Evolutionary conservation across 768 basidiomycete species (phyloP).

Genomic region (Suillus hirtellus): DNA sequence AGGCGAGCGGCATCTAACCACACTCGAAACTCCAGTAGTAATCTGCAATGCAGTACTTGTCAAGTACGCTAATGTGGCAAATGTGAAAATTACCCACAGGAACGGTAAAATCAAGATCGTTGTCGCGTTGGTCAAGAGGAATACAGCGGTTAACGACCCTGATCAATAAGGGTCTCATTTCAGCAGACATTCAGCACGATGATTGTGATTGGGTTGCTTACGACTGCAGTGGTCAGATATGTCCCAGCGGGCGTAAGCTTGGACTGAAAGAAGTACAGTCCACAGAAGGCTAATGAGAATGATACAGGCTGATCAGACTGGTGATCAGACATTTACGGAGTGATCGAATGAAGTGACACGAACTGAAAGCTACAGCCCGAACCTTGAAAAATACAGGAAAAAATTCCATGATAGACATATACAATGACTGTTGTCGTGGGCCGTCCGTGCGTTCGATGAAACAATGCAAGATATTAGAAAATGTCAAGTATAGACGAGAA

Average conservation of each 20-base stretch:
- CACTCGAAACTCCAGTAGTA: conserved; percentile 46
- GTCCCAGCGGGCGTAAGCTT: conserved; percentile 49
- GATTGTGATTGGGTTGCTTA: conserved; percentile 29
- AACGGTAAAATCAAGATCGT: conserved; percentile 44
- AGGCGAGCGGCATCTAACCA: conserved; percentile 59
- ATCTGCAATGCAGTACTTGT: conserved; percentile 28
- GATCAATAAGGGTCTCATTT: not conserved
- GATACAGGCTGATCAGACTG: conserved; percentile 39
- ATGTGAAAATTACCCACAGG: conserved; percentile 37
- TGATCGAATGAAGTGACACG: conserved; percentile 9
- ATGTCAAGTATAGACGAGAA: conserved; percentile 15
- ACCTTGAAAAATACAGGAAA: conserved; percentile 33
- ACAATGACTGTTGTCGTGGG: not conserved
- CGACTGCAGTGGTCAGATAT: conserved; percentile 45
- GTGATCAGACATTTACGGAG: not conserved
- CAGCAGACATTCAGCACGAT: not conserved
- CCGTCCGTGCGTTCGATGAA: not conserved
- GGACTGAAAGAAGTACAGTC: conserved; percentile 47
- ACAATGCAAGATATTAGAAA: not conserved
- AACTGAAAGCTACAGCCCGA: conserved; percentile 31
- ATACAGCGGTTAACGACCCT: conserved; percentile 48
- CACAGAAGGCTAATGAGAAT: conserved; percentile 48
- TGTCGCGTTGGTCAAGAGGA: conserved; percentile 41
- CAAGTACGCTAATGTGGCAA: conserved; percentile 1
- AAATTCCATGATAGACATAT: conserved; percentile 26